Base-by-base conservation (phyloP, 2,329 filamentous ascomycete species). In the Myotisia sp. region DNA sequence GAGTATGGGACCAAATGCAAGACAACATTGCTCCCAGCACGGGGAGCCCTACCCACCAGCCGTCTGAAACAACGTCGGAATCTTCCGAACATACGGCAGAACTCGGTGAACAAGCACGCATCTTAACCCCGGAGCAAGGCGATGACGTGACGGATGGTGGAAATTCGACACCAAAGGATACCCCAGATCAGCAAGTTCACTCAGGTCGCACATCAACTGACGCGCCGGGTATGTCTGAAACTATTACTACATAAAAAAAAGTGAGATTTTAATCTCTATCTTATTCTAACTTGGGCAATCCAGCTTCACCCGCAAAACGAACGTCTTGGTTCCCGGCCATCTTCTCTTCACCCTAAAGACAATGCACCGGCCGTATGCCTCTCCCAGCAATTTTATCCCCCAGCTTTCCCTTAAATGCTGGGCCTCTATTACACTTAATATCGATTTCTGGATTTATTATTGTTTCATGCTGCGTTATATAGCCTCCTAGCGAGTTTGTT, bases 1-100 rank as follows among this genome's bases (percentile, higher is more conserved):
- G 94, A 55, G 81, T 72, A 17, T 69, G 62, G 51, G 70, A 74
- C 42, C 56, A 63, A 19, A 60, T 68, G 46, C 62, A 67, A 40
- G 63, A 60, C 30, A 53, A 66, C 39, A 62, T 62, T 17, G 5
- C 29, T 37, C 63, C 62, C 70, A 38, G 20, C 17, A 29, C 8
- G 29, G 18, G 9, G 39, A 34, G 5, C n/a, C 35, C 5, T 20
- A 38, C n/a, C 12, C 21, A 9, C 6, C 29, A 5, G 10, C 26
- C 16, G 12, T 26, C 17, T 10, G 32, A 13, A 3, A 28, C 9
- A 19, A 28, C 10, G 17, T 29, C 14, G 27, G 30, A 4, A 16
- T n/a, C 3, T 14, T 17, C 17, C n/a, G n/a, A n/a, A n/a, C n/a
- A n/a, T 22, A 20, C 12, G 24, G 30, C 16, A 29, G 36, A n/a